These are phyloP conservation scores for Penicillium sp. DNA, from an alignment of 2,329 filamentous ascomycete genomes.

Conservation along the genomic window DNA sequence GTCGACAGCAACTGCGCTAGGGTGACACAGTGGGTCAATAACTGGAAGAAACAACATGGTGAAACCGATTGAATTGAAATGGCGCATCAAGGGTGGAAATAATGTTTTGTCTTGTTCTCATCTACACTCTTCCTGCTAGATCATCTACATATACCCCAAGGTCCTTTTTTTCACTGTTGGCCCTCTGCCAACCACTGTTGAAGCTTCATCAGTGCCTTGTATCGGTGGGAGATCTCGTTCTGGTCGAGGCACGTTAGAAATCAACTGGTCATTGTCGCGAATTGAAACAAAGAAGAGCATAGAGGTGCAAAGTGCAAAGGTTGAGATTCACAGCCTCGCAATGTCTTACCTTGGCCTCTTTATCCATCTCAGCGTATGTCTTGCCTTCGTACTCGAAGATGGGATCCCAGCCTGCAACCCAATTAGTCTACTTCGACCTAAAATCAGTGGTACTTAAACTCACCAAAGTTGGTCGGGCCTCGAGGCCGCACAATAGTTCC, in stretches of 20 bases:
- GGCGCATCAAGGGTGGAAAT: neutral
- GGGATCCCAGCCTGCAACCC: conserved; percentile 78
- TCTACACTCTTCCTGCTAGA: conserved; percentile 2
- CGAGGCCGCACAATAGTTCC: conserved; percentile 82
- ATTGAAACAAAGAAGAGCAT: neutral
- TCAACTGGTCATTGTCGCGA: neutral
- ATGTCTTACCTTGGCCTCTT: conserved; percentile 73
- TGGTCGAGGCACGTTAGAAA: conserved; percentile 24
- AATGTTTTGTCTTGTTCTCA: neutral
- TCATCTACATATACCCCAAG: conserved; percentile 19
- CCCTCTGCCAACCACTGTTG: conserved; percentile 70
- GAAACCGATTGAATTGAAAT: conserved; percentile 26
- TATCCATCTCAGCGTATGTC: conserved; percentile 97
- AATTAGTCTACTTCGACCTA: neutral
- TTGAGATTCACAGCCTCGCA: neutral
- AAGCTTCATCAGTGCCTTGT: conserved; percentile 81
- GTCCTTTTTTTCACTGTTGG: conserved; percentile 16
- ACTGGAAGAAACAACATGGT: conserved; percentile 67
- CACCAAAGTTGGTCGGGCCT: conserved; percentile 81
- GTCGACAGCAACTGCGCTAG: conserved; percentile 86
- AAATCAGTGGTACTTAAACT: conserved; percentile 5
- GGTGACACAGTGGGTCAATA: conserved; percentile 75
- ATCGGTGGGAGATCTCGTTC: conserved; percentile 91
- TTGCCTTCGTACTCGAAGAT: conserved; percentile 91
- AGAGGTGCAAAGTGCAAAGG: neutral